Conservation (phyloP, 2,329 filamentous ascomycete genomes). For the Venturia pyrina region DNA sequence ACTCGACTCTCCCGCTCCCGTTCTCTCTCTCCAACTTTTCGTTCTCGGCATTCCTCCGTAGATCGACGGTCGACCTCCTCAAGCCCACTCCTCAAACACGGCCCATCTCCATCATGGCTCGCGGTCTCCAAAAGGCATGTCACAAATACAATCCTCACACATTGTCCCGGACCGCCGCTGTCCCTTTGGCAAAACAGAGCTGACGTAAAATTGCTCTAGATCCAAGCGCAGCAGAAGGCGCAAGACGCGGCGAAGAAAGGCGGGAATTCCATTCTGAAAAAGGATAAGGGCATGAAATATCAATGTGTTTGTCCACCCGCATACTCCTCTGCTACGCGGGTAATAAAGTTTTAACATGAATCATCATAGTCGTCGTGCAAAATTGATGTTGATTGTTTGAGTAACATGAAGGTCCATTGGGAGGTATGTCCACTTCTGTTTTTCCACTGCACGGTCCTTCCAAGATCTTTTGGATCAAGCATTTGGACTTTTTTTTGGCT, state of each 20-base stretch:
- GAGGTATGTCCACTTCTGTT: background rate
- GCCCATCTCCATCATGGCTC: background rate
- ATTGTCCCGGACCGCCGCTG: too few species aligned
- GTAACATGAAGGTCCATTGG: slow-evolving; percentile 3
- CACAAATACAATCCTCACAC: too few species aligned
- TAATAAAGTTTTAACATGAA: background rate
- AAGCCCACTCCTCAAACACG: background rate
- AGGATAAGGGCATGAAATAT: slow-evolving; percentile 1
- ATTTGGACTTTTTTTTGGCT: background rate
- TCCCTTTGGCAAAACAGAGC: too few species aligned
- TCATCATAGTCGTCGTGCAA: background rate
- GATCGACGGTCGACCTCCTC: background rate
- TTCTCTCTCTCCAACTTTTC: too few species aligned
- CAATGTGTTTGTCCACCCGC: background rate
- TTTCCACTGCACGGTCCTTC: too few species aligned
- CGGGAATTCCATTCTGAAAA: background rate
- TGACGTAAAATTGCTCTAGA: background rate
- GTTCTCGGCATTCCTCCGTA: too few species aligned
- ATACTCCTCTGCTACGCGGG: too few species aligned
- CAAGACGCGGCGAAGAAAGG: background rate
- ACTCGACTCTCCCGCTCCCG: background rate
- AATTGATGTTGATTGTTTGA: background rate
- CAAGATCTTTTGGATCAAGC: too few species aligned
- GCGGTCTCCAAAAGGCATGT: background rate
- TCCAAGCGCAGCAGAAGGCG: slow-evolving; percentile 1